A percentile compares a stretch with the other conserved stretches of the same genome.
phyloP scores from a whole-genome alignment of 139 green algal species.

The Coelastrella sp. region DNA sequence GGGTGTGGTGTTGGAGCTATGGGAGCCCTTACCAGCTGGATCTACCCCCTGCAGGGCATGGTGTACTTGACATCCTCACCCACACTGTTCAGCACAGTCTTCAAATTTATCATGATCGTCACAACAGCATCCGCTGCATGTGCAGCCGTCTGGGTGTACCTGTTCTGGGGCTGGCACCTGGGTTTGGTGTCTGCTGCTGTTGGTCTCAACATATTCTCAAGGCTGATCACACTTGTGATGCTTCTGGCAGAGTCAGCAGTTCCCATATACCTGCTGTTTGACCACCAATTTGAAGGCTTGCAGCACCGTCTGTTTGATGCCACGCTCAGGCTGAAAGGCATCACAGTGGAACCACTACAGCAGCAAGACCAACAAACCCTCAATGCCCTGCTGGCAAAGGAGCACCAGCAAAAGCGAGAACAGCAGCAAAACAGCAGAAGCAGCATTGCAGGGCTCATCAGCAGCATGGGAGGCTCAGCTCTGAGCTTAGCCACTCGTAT shows the following conservation, averaged over 20 bases:
- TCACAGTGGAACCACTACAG: background rate
- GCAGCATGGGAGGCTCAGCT: background rate
- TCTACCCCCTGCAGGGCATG: constrained; percentile 30
- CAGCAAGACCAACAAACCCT: background rate
- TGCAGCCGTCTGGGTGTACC: background rate
- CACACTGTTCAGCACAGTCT: background rate
- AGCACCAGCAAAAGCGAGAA: background rate
- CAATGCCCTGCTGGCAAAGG: background rate
- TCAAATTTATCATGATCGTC: background rate
- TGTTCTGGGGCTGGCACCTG: background rate
- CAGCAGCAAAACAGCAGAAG: background rate
- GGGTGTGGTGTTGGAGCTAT: background rate
- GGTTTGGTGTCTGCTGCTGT: background rate
- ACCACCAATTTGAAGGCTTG: constrained; percentile 4
- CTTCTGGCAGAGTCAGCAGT: constrained; percentile 27
- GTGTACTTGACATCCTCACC: background rate
- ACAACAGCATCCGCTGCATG: background rate
- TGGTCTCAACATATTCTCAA: background rate
- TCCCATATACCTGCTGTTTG: constrained; percentile 14
- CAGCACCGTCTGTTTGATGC: constrained; percentile 23
- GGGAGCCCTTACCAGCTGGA: constrained; percentile 8
- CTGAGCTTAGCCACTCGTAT: background rate
- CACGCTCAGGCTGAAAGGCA: constrained; percentile 6
- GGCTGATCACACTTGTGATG: background rate
- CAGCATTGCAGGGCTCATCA: background rate